A percentile compares a stretch with the other conserved stretches of the same genome.
phyloP scores from a whole-genome alignment of 2,329 filamentous ascomycete species.

The Davidsoniella virescens region DNA sequence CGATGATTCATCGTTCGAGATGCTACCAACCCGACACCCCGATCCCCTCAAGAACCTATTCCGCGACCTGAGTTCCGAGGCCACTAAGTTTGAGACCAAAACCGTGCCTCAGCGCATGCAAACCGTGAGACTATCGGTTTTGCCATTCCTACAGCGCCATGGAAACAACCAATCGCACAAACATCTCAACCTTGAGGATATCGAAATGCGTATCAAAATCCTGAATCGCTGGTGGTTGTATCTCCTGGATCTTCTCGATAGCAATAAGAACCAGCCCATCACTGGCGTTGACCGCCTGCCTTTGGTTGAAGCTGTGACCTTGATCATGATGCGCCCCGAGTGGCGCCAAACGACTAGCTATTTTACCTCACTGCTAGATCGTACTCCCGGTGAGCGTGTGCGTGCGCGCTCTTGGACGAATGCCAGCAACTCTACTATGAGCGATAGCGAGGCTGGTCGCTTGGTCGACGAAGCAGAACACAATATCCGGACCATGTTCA shows the following conservation, averaged over 20 bases:
- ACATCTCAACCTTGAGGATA: conserved; percentile 55
- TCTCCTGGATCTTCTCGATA: conserved; percentile 66
- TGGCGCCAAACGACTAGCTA: conserved; percentile 62
- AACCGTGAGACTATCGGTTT: conserved; percentile 52
- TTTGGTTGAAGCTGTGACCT: conserved; percentile 60
- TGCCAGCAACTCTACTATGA: conserved; percentile 44
- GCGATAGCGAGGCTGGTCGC: conserved; percentile 44
- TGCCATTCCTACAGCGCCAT: conserved; percentile 64
- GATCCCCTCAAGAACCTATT: conserved; percentile 41
- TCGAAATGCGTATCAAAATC: conserved; percentile 64
- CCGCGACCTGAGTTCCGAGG: conserved; percentile 34
- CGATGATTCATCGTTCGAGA: conserved; percentile 31
- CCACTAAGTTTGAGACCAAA: conserved; percentile 49
- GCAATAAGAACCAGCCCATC: conserved; percentile 46
- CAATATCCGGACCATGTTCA: conserved; percentile 76
- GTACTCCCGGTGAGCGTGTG: conserved; percentile 33
- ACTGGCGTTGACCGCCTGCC: conserved; percentile 70
- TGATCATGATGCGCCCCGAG: conserved; percentile 77
- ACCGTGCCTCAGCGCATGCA: conserved; percentile 48
- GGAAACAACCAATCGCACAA: conserved; percentile 49
- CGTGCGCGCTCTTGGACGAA: conserved; percentile 30
- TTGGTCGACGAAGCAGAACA: conserved; percentile 59
- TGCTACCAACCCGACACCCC: conserved; percentile 24
- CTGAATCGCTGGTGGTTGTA: conserved; percentile 84
- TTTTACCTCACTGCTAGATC: conserved; percentile 45